Percentiles rank a stretch among this genome's conserved stretches.
Evolutionary conservation across 495 filamentous ascomycete species (phyloP).

Genomic region (Xylaria bambusicola): DNA sequence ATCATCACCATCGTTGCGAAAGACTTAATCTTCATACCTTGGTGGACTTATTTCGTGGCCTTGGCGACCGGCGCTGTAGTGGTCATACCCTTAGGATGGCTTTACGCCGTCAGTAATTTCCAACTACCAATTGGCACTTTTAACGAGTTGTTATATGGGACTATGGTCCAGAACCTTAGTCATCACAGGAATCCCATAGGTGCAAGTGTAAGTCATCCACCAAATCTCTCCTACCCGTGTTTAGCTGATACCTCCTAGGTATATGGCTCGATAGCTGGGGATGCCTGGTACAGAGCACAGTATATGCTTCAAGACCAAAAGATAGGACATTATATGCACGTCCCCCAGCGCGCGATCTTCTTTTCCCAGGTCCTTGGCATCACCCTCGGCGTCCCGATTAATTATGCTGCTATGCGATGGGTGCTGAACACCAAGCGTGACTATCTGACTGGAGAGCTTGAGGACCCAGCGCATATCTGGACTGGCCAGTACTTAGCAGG

Average conservation of each 20-base stretch:
- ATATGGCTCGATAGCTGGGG: slow-evolving; percentile 53
- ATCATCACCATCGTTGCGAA: slow-evolving; percentile 49
- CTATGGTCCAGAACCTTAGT: slow-evolving; percentile 54
- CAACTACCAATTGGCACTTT: slow-evolving; percentile 56
- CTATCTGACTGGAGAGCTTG: slow-evolving; percentile 51
- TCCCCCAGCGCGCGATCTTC: slow-evolving; percentile 59
- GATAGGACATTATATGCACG: slow-evolving; percentile 61
- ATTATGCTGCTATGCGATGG: slow-evolving; percentile 50
- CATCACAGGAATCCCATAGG: slow-evolving; percentile 54
- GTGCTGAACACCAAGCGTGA: slow-evolving; percentile 52
- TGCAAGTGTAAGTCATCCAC: slow-evolving; percentile 37
- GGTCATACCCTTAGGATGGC: slow-evolving; percentile 56
- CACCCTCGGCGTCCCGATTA: slow-evolving; percentile 48
- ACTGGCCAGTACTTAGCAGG: slow-evolving; percentile 50
- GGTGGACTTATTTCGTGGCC: slow-evolving; percentile 59
- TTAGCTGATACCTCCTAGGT: slow-evolving; percentile 23
- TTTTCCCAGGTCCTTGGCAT: slow-evolving; percentile 59
- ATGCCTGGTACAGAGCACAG: slow-evolving; percentile 56
- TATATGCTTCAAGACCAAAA: slow-evolving; percentile 56
- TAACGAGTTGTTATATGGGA: slow-evolving; percentile 59
- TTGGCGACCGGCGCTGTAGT: slow-evolving; percentile 51
- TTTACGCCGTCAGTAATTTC: slow-evolving; percentile 59
- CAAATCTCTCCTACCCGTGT: not conserved
- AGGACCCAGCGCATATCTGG: slow-evolving; percentile 59
- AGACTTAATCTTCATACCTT: slow-evolving; percentile 56